Base-by-base conservation (phyloP, 192 early-diverging fungal genomes). In the Obelidium mucronatum region DNA sequence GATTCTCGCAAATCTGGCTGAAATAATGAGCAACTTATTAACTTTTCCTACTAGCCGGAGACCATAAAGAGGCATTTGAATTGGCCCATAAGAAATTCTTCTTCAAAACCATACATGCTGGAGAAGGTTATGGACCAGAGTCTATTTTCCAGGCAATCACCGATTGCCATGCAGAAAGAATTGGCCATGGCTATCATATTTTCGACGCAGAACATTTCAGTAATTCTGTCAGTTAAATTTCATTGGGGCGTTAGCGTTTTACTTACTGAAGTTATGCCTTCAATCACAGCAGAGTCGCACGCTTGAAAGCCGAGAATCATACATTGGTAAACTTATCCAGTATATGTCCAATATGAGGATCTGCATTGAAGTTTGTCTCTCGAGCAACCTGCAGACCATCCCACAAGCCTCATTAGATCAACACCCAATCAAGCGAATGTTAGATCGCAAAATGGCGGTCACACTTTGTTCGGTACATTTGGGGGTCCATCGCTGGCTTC, bases 51-150 rank as follows among this genome's bases (percentile, higher is more conserved):
- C n/a, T n/a, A n/a, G 54, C 51, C 26, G 22, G 8, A 6, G 69
- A 72, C 36, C 55, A 58, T 36, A 54, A 72, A 37, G 69, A 72
- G 58, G 69, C 69, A 6, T 72, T 72, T 58, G 28, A 19, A 36
- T 30, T 72, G 8, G 69, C 69, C 26, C 69, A 72, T 54, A 72
- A 72, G 34, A 72, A 59, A 58, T 72, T 72, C 69, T 72, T 72
- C 31, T 72, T 58, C 69, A 72, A 72, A 31, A 72, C 69, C 11
- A 54, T 72, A n/a, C 69, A 72, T 37, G 69, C 69, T 22, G 69
- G 69, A 1, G 69, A 72, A 37, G 54, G 53, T 15, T 72, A 72
- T 37, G 69, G 69, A 31, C 69, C 69, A 24, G 69, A 72, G 34
- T 72, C 69, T 5, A 72, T 72, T 30, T 72, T 72, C 56, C 69